Conservation (phyloP, 83 land plant genomes). For the Picea abies region DNA sequence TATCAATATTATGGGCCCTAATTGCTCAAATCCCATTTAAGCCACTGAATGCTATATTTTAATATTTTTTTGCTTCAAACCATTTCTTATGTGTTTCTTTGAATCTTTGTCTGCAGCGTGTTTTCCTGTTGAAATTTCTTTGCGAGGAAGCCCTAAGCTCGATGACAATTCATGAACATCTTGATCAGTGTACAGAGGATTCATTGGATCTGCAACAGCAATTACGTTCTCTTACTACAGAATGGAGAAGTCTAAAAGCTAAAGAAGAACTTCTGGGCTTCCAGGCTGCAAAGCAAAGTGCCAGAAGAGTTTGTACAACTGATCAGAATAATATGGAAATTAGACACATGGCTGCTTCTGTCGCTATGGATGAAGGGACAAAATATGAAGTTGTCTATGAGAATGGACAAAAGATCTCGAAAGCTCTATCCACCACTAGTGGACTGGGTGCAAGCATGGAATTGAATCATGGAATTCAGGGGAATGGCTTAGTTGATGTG, state of each 20-base stretch:
- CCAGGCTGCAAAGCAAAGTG: constrained; percentile 32
- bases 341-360: background rate
- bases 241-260: constrained; percentile 52
- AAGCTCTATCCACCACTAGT: background rate
- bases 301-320: background rate
- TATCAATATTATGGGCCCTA: background rate
- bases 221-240: constrained; percentile 50
- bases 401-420: constrained; percentile 15
- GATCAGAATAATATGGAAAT: constrained; percentile 5
- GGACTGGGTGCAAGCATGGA: constrained; percentile 1
- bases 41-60: background rate
- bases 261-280: constrained; percentile 37
- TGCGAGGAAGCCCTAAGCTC: constrained; percentile 84
- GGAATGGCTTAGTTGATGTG: background rate
- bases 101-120: constrained; percentile 54
- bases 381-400: constrained; percentile 6
- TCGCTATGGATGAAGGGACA: background rate
- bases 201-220: constrained; percentile 79
- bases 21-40: background rate
- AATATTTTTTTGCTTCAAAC: background rate
- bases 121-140: constrained; percentile 71
- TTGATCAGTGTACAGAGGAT: constrained; percentile 78
- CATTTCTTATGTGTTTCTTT: background rate
- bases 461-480: constrained; percentile 14
- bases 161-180: constrained; percentile 66